Base-by-base conservation (phyloP, 2,329 filamentous ascomycete genomes). In the Diplodia seriata region DNA sequence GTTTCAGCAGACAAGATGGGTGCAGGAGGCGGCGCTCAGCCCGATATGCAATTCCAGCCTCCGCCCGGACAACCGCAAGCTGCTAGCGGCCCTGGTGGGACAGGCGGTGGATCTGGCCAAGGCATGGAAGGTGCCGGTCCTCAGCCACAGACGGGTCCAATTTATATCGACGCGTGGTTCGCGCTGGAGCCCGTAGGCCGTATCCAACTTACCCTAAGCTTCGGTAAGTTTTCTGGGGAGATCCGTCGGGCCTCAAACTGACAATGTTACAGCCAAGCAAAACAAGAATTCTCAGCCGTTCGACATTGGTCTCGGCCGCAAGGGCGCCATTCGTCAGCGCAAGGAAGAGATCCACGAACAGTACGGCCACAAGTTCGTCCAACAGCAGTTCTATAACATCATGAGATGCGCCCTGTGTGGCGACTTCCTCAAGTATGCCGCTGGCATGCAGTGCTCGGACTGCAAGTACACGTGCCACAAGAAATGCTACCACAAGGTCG, bases 391-490 rank as follows among this genome's bases (percentile, higher is more conserved):
- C 81, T 99, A 98, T 89, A 99, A 98, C 85, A 97, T 99, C 77
- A 99, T 99, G 95, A 94, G 95, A 70, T 99, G 95, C 81, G 95
- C 95, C 15, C 89, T 98, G 43, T 99, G 95, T 78, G 95, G 94
- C 69, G 95, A 99, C 73, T 98, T 99, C 76, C 90, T 99, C 81
- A 99, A 98, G 78, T 98, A 98, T 78, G 96, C 94, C 59, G 92
- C 95, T 26, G 95, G 95, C 70, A 99, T 99, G 94, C 95, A 99
- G 82, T 99, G 95, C 80, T 92, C 96, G 72, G 95, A 99, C 81
- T 99, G 95, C 90, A 98, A 98, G 82, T 98, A 98, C 82, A 98
- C 94, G 49, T 99, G 95, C 81, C 95, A 99, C 81, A 94, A 93
- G 74, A 97, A 98, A 81, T 99, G 95, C 79, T 99, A 98, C 80